Conservation (phyloP, 768 basidiomycete species). For the Plicaturopsis crispa region DNA sequence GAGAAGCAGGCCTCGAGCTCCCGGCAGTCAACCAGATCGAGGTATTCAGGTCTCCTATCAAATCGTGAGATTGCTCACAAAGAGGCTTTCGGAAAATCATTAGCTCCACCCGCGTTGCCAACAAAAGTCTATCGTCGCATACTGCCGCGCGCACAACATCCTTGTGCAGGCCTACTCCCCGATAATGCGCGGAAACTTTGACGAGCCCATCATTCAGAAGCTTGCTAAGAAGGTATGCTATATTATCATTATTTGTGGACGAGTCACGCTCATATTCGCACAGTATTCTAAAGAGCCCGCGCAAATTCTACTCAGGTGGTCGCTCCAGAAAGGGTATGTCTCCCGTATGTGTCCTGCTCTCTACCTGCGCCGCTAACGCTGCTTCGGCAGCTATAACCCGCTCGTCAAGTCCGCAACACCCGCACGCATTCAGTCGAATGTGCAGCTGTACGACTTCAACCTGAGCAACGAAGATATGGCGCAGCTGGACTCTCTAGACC, state of each 20-base stretch:
- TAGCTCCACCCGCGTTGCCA: slow-evolving; percentile 82
- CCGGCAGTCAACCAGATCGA: slow-evolving; percentile 82
- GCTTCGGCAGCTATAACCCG: slow-evolving; percentile 77
- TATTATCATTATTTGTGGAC: neutral
- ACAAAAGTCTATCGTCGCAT: slow-evolving; percentile 70
- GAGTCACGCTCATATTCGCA: neutral
- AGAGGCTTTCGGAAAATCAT: slow-evolving; percentile 1
- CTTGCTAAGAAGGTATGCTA: slow-evolving; percentile 51
- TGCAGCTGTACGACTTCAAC: slow-evolving; percentile 69
- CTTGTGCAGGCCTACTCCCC: slow-evolving; percentile 73
- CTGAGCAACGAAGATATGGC: slow-evolving; percentile 58
- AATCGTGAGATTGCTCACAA: neutral
- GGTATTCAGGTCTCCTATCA: slow-evolving; percentile 30
- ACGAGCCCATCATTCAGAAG: slow-evolving; percentile 42
- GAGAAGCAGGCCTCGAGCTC: slow-evolving; percentile 46
- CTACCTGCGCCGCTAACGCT: too few relatives aligned
- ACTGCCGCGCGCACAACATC: slow-evolving; percentile 55
- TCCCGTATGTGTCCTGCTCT: too few relatives aligned
- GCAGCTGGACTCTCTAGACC: slow-evolving; percentile 60
- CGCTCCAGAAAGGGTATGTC: slow-evolving; percentile 71
- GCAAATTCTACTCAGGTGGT: slow-evolving; percentile 89
- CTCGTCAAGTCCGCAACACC: slow-evolving; percentile 77
- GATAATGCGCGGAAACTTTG: slow-evolving; percentile 53
- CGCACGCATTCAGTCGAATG: slow-evolving; percentile 64
- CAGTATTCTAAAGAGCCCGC: slow-evolving; percentile 58